Base-by-base conservation (phyloP, 2,329 filamentous ascomycete species). In the Ophiostoma tasmaniense region DNA sequence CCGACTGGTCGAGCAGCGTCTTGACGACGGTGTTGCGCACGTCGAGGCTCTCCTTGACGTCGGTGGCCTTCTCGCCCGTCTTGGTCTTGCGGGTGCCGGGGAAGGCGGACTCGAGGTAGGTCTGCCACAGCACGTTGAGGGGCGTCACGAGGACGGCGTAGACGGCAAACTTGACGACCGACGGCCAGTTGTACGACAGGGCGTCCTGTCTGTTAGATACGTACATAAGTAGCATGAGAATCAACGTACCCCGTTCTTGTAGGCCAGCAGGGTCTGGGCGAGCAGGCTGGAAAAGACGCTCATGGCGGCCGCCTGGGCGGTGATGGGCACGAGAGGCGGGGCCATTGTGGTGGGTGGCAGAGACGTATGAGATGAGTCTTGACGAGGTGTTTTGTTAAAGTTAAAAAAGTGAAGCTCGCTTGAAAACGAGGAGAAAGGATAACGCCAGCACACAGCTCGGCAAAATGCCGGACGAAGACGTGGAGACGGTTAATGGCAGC, bases 51-150 rank as follows among this genome's bases (percentile, higher is more conserved):
- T 79, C 82, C 79, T 42, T 69, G 55, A 61, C 55, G 1, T 61
- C 28, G 74, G 70, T 61, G 76, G 75, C 69, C 80, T 77, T 61
- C 75, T 70, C 72, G 78, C 77, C 45, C 78, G 55, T 37, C 33
- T 61, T 39, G 33, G 75, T 20, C 77, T 78, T 72, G 64, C 35
- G 79, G 28, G 80, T 78, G 0, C 89, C 89, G 0, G 93, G 93
- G 75, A 92, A 96, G 3, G 82, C 79, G 6, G 84, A 80, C 78
- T 97, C 93, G 67, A 97, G 83, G 75, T 85, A 91, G 55, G 87
- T 84, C 82, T 96, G 93, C 93, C 92, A 97, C 74, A 91, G 76
- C 76, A 92, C 91, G 79, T 97, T 97, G 62, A 90, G 90, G 2
- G 93, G 92, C 55, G 89, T 90, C 77, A 84, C 89, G 70, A 96